Evolutionary conservation across 495 filamentous ascomycete species (phyloP).

Genomic region (Cairneyella variabilis): DNA sequence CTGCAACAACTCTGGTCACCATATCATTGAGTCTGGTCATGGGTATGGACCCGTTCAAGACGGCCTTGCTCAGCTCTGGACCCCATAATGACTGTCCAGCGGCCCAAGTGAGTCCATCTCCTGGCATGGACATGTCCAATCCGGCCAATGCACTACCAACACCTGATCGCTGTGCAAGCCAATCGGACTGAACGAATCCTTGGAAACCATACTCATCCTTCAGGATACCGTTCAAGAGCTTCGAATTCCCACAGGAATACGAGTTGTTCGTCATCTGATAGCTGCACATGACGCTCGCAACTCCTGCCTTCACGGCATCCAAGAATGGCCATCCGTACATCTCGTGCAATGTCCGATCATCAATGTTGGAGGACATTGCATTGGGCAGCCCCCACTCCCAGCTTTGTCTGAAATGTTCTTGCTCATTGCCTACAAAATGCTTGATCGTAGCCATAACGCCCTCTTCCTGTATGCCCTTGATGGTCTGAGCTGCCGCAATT

Average conservation of each 20-base stretch:
- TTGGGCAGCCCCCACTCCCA: constrained; percentile 72
- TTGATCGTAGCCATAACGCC: constrained; percentile 85
- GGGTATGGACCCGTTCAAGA: constrained; percentile 80
- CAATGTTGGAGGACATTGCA: constrained; percentile 76
- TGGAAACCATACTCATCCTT: constrained; percentile 95
- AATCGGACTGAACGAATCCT: constrained; percentile 90
- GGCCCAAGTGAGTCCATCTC: constrained; percentile 75
- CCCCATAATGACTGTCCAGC: constrained; percentile 82
- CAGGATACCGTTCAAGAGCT: constrained; percentile 85
- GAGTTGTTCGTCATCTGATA: constrained; percentile 92
- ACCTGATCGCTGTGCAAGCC: constrained; percentile 84
- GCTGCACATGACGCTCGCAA: constrained; percentile 64
- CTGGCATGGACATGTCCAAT: constrained; percentile 94
- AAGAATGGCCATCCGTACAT: constrained; percentile 90
- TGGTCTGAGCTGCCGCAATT: constrained; percentile 63
- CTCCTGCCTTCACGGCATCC: constrained; percentile 80
- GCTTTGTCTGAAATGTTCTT: constrained; percentile 78
- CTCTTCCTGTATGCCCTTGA: constrained; percentile 67
- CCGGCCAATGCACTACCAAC: constrained; percentile 78
- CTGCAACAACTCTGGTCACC: constrained; percentile 84
- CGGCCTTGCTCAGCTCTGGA: constrained; percentile 65
- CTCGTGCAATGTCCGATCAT: constrained; percentile 78
- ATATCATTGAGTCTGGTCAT: constrained; percentile 87
- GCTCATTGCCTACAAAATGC: constrained; percentile 79
- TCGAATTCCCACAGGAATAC: constrained; percentile 88